phyloP scores from a whole-genome alignment of 176 grass and related monocot species.

The Carex cristatella region DNA sequence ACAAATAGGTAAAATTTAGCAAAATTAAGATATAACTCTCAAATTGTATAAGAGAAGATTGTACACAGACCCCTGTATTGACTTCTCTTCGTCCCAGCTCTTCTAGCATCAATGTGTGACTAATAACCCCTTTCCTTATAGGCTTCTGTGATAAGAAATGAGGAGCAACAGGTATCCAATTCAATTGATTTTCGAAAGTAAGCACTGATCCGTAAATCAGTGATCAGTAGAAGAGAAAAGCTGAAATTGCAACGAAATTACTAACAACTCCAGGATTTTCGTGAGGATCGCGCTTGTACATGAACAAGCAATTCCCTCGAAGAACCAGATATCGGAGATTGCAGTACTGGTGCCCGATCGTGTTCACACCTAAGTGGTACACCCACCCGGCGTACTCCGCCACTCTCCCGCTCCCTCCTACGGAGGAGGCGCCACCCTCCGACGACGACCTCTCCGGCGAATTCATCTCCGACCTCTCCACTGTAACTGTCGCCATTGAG shows the following conservation, averaged over 20 bases:
- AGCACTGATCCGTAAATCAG: too few relatives aligned
- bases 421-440: slow-evolving; percentile 17
- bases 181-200: too few relatives aligned
- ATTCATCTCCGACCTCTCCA: slow-evolving; percentile 31
- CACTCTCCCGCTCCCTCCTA: slow-evolving; percentile 13
- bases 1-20: not conserved
- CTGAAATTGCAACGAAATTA: not conserved
- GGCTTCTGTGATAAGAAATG: slow-evolving; percentile 50
- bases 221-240: not conserved
- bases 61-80: slow-evolving; percentile 40
- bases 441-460: slow-evolving; percentile 27
- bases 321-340: slow-evolving; percentile 83
- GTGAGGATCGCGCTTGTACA: slow-evolving; percentile 87
- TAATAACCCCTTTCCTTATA: slow-evolving; percentile 65
- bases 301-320: slow-evolving; percentile 54
- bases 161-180: not conserved
- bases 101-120: slow-evolving; percentile 67
- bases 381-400: slow-evolving; percentile 69
- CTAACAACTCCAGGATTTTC: slow-evolving; percentile 49
- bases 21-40: not conserved
- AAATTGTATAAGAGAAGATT: slow-evolving; percentile 20
- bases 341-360: slow-evolving; percentile 80
- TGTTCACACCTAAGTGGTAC: slow-evolving; percentile 87
- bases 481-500: not conserved
- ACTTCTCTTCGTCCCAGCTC: slow-evolving; percentile 51